Base-by-base conservation (phyloP, 2,329 filamentous ascomycete genomes). In the Arthrobotrys entomopaga region DNA sequence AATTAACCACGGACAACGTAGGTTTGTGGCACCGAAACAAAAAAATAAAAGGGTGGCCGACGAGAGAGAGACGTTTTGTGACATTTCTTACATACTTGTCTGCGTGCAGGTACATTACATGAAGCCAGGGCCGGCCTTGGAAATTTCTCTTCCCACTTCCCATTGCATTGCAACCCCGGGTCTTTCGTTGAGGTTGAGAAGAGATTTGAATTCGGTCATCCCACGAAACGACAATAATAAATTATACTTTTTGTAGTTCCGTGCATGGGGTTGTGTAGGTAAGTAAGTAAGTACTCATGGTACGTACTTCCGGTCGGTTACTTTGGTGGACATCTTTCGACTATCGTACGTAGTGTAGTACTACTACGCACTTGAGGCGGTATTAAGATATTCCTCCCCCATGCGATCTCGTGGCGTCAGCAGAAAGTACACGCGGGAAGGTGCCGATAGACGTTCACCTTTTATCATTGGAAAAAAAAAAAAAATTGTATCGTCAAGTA, bases 341-440 rank as follows among this genome's bases (percentile, higher is more conserved):
- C 26, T 7, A 48, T n/a, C 20, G 16, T 49, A 61, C 69, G n/a
- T n/a, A n/a, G n/a, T n/a, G n/a, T n/a, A n/a, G n/a, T n/a, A n/a
- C n/a, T n/a, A n/a, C n/a, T n/a, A n/a, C n/a, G n/a, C 61, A 63
- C 67, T 53, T 63, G 69, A 73, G 69, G 61, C 69, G 69, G 56
- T 60, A n/a, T n/a, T n/a, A n/a, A n/a, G n/a, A n/a, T n/a, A n/a
- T n/a, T n/a, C n/a, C n/a, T n/a, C 40, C 20, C 46, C 16, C 16
- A 34, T 48, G 34, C 59, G 24, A 29, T 34, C 22, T 26, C 43
- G 58, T 52, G 43, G 43, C 64, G 26, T 42, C 24, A 11, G 29
- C 29, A 34, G 29, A 34, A 34, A 56, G 60, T 19, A 26, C 2
- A 24, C 20, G 42, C 65, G 65, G 58, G 49, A 53, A 63, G 29